Evolutionary conservation across 108 stramenopile genomes (phyloP), one percentile per base, ranked within the genome.

Genomic region (Cafeteria roenbergensis): DNA sequence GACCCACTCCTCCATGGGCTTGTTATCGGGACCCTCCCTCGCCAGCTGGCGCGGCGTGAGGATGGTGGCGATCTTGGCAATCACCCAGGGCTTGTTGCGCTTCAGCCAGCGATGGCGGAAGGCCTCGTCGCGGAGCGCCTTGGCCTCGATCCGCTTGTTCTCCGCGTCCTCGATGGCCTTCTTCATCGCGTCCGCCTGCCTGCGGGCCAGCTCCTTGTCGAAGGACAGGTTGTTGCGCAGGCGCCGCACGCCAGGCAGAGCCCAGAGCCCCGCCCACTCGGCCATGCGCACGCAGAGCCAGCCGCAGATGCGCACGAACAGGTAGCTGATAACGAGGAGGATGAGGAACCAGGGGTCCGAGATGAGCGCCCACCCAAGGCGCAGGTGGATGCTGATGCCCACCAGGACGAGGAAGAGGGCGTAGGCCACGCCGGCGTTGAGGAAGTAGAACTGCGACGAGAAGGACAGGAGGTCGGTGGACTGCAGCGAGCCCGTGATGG

Each of bases 81-180:
- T 55, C 22, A 90, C 71, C 89, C 89, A 90, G 12, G 89, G 89
- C 21, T 86, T 73, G 74, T 90, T 90, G 59, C 87, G 84, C 63
- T 90, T 86, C 20, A 90, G 55, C 56, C 87, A 90, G 24, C 86
- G 82, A 51, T 86, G 87, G 4, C 87, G 71, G 63, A 90, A 88
- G 20, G 80, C 62, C 64, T 88, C 87, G 51, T 78, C 82, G 68
- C 88, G 87, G 64, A 90, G 65, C 8, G 87, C 89, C 55, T 76
- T 69, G 6, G 87, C 75, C 65, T 90, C 89, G 24, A 85, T 72
- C 27, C 86, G 72, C 76, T 88, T 87, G 68, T 86, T 82, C 70
- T 88, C 87, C 4, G 84, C 64, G 63, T 85, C 87, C 57, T 71
- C 86, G 29, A 88, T 75, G 71, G 86, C 87, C 1, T 85, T 84